phyloP scores from a whole-genome alignment of 2,329 filamentous ascomycete genomes.

The Botrytis porri region DNA sequence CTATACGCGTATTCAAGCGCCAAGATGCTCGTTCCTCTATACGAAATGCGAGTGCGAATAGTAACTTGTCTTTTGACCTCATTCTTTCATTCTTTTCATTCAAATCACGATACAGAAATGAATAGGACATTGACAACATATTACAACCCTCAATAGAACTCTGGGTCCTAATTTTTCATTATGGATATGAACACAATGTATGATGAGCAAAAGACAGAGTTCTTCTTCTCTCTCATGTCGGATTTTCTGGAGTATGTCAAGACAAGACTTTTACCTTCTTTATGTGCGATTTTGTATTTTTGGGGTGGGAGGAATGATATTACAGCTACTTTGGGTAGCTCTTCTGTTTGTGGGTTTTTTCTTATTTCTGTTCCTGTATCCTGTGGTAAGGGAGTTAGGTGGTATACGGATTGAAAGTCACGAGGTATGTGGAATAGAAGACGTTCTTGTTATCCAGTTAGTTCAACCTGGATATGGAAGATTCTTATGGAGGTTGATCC shows the following conservation, averaged over 20 bases:
- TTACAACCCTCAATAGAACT: not conserved
- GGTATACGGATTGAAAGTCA: not conserved
- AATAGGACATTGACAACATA: not conserved
- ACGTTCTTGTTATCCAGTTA: not conserved
- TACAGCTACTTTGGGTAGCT: not conserved
- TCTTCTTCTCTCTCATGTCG: not conserved
- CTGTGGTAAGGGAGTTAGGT: not conserved
- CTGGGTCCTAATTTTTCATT: accelerated
- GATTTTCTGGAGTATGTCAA: not conserved
- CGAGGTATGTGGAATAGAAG: not conserved
- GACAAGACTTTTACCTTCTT: not conserved
- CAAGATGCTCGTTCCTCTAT: not conserved
- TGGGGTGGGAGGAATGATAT: not conserved
- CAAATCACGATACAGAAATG: not conserved
- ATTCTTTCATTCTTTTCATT: not conserved
- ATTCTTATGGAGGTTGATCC: not conserved
- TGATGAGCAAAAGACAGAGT: not conserved
- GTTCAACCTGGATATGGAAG: not conserved
- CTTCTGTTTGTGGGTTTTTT: not conserved
- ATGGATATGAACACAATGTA: not conserved
- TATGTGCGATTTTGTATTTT: not conserved
- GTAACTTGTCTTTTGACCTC: not conserved
- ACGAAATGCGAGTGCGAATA: not conserved
- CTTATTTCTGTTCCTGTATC: not conserved
- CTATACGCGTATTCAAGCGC: not conserved